Conservation (phyloP, 106 monocot species). For the Cymbidium sinense region DNA sequence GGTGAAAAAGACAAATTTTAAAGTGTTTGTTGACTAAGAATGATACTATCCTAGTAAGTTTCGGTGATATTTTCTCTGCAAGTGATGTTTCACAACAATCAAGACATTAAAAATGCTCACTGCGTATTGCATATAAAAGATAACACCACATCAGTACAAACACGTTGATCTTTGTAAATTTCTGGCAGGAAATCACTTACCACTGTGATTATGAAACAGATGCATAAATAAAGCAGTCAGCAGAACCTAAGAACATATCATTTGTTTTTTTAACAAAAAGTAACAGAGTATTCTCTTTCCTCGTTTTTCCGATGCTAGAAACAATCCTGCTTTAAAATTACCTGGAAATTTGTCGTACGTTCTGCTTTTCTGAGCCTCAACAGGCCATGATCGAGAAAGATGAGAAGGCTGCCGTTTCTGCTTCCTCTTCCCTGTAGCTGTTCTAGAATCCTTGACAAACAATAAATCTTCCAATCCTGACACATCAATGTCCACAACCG, state of each 20-base stretch:
- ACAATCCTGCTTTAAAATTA: slow-evolving; percentile 11
- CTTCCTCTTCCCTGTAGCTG: slow-evolving; percentile 24
- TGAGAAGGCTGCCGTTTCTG: slow-evolving; percentile 25
- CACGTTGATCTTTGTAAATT: not conserved
- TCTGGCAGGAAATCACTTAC: not conserved
- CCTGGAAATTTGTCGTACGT: slow-evolving; percentile 44
- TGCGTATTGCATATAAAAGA: no score
- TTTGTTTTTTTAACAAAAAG: not conserved
- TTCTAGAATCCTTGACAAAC: slow-evolving; percentile 45
- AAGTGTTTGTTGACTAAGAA: not conserved
- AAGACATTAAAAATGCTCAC: no score
- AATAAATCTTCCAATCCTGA: slow-evolving; percentile 32
- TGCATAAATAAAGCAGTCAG: not conserved
- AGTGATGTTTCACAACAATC: no score
- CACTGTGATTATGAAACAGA: not conserved
- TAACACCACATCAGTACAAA: not conserved
- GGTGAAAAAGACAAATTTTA: not conserved
- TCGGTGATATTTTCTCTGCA: not conserved
- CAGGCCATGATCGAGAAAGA: slow-evolving; percentile 76
- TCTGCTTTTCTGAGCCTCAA: slow-evolving; percentile 40
- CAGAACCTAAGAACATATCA: not conserved
- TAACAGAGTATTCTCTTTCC: not conserved
- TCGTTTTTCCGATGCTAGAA: not conserved
- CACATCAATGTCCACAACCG: slow-evolving; percentile 18
- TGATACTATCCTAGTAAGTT: not conserved